Evolutionary conservation across 2,329 filamentous ascomycete species (phyloP), one percentile per base, ranked within the genome.

Genomic region (Dryadomyces quercivorus): DNA sequence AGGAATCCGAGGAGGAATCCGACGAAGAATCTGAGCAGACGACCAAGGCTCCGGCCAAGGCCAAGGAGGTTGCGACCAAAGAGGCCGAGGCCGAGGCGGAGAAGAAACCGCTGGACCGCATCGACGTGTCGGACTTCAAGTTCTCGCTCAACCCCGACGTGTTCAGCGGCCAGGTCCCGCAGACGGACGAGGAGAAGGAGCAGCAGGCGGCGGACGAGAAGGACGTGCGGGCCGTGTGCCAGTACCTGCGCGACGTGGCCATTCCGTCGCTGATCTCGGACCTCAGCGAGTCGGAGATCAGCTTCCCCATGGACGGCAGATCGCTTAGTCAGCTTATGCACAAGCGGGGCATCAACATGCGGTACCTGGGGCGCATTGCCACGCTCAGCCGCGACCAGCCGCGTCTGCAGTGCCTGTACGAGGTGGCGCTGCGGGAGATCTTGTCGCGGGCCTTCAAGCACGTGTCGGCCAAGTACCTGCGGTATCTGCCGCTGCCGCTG

Each of bases 231-330:
- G 82, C 85, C 55, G 89, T 89, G 34, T 93, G 90, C 71, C 75
- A 82, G 53, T 90, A 86, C 68, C 76, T 98, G 51, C 81, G 82
- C 9, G 76, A 82, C 9, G 84, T 85, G 57, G 81, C 89, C 54
- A 86, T 98, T 60, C 90, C 92, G n/a, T 81, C 86, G 55, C 76
- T 98, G 55, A 72, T 97, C 56, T 83, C 85, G 58, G 92, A 98
- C 63, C 79, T 98, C 56, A 85, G 86, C 65, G 88, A 95, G 60
- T 91, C 89, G 7, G 92, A 98, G 61, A 85, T 95, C 61, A 93
- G 92, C 63, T 97, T 97, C 74, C 93, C 93, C 13, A 96, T 97
- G 89, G 94, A 98, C 63, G 93, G 93, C n/a, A 81, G 87, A 64
- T 96, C 92, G 20, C 76, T 98, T 56, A 88, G 86, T 63, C 83